Evolutionary conservation across 2,329 filamentous ascomycete species (phyloP).

Genomic region (Karstenula rhodostoma): DNA sequence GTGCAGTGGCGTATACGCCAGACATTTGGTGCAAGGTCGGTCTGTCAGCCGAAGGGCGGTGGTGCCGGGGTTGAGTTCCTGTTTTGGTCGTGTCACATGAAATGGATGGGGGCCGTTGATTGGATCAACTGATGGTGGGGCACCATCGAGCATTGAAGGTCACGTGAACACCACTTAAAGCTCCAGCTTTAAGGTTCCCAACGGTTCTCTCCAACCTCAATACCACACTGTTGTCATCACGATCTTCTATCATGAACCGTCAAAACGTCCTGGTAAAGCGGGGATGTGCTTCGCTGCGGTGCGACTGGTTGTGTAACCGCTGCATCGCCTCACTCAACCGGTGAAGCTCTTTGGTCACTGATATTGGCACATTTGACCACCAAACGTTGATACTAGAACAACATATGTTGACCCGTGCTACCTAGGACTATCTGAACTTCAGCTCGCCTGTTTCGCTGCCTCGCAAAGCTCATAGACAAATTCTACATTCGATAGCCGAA

Average conservation of each 20-base stretch:
- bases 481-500: constrained; percentile 7
- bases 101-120: not conserved
- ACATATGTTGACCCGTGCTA: not conserved
- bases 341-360: not conserved
- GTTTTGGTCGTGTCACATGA: not conserved
- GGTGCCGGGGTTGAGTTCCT: not conserved
- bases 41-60: not conserved
- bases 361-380: not conserved
- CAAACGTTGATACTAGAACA: not conserved
- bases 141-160: too few relatives aligned
- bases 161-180: too few relatives aligned
- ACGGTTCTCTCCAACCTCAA: too few relatives aligned
- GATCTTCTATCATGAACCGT: too few relatives aligned
- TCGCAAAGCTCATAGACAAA: not conserved
- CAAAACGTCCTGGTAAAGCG: too few relatives aligned
- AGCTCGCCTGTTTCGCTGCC: not conserved
- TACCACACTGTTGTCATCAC: too few relatives aligned
- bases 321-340: not conserved
- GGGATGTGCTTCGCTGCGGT: too few relatives aligned
- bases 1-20: not conserved
- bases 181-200: too few relatives aligned
- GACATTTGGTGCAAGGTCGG: not conserved
- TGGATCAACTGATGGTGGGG: not conserved
- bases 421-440: not conserved
- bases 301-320: too few relatives aligned